Evolutionary conservation across 805 yeast genomes (phyloP), one percentile per base, ranked within the genome.

Genomic region (Yueomyces sinensis): DNA sequence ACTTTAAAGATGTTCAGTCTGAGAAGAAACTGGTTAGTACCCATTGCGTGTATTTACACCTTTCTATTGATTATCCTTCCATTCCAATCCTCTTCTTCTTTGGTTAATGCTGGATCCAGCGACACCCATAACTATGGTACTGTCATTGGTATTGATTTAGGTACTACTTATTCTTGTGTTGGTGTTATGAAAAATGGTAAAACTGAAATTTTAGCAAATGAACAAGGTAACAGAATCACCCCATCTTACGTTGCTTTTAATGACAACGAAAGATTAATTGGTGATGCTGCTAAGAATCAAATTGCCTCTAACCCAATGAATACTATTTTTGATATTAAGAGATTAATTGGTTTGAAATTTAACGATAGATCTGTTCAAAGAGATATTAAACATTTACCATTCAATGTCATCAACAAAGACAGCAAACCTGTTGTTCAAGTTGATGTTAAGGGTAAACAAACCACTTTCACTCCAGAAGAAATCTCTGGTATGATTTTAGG

Each of bases 131-230:
- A 55, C 42, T 73, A 73, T 41, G 79, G 79, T 39, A 72, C 70
- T 39, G 89, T 81, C 32, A 82, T 82, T 47, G 94, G 97, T 65
- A 89, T 89, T 56, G 97, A 89, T 69, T 72, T 89, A 65, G 98
- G 98, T 60, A 87, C 96, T 41, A 87, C 96, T 2, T 87, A 87
- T 66, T 86, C 95, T 2, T 87, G 96, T 76, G 96, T 87, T 37
- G 96, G 95, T 47, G 84, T 74, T 32, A 74, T 75, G 80, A 72
- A 72, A 52, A 74, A 76, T 48, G 93, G 87, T 52, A 72, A 86
- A 54, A 94, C 89, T 34, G 96, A 86, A 57, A 86, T 86, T 49
- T 68, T 86, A 44, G 94, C 95, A 44, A 86, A 86, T 56, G 95
- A 86, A 63, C 96, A 86, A 67, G 96, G 96, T 68, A 83, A 84